phyloP scores from a whole-genome alignment of 257 asterid species.

The Lantana camara region DNA sequence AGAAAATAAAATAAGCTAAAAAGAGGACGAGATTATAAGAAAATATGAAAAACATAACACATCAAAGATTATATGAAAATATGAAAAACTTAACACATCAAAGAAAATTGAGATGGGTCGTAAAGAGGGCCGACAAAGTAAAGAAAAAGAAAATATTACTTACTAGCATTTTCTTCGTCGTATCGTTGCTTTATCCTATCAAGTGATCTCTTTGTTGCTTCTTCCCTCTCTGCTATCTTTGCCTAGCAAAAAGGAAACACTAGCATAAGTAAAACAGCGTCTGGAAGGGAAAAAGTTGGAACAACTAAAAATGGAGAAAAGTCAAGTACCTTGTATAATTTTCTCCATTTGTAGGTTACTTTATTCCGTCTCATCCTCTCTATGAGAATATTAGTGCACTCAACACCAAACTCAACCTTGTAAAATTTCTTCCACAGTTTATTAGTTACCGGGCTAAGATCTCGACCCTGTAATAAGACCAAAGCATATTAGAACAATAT shows the following conservation, averaged over 20 bases:
- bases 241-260: slow-evolving; percentile 53
- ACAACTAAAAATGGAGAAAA: slow-evolving; percentile 16
- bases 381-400: slow-evolving; percentile 40
- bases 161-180: slow-evolving; percentile 65
- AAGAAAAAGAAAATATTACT: slow-evolving; percentile 21
- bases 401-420: slow-evolving; percentile 57
- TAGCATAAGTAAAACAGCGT: slow-evolving; percentile 11
- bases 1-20: too few relatives aligned
- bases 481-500: slow-evolving; percentile 7
- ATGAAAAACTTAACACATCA: not conserved
- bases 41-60: not conserved
- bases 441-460: slow-evolving; percentile 83
- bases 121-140: not conserved
- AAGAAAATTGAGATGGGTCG: not conserved
- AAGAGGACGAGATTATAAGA: not conserved
- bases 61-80: too few relatives aligned
- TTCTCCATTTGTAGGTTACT: slow-evolving; percentile 63
- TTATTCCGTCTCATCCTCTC: slow-evolving; percentile 53
- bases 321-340: slow-evolving; percentile 59
- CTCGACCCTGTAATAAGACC: slow-evolving; percentile 61
- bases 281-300: slow-evolving; percentile 13
- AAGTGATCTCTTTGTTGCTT: slow-evolving; percentile 47
- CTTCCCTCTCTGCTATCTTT: slow-evolving; percentile 59
- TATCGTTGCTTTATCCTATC: slow-evolving; percentile 61
- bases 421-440: slow-evolving; percentile 71